A percentile compares a stretch with the other conserved stretches of the same genome.
These are phyloP conservation scores for Flaveria linearis DNA, from an alignment of 129 eudicot genomes.

Conservation along the genomic window DNA sequence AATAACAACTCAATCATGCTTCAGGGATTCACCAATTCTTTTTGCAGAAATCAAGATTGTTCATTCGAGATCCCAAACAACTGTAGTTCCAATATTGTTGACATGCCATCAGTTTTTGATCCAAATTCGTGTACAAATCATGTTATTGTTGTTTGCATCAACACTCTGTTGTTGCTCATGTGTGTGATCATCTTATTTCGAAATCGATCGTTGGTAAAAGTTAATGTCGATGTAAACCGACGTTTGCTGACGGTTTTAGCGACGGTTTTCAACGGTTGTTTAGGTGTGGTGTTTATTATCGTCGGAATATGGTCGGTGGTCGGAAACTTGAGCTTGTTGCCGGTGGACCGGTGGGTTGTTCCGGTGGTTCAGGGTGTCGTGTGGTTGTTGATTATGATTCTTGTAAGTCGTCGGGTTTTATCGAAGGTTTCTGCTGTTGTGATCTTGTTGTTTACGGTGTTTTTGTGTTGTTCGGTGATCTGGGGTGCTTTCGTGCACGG, in stretches of 20 bases:
- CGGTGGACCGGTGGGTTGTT: conserved; percentile 37
- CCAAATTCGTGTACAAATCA: conserved; percentile 34
- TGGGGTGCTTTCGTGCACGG: conserved; percentile 9
- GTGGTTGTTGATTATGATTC: conserved; percentile 32
- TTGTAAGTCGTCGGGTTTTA: conserved; percentile 4
- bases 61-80: neutral
- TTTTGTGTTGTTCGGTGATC: conserved; percentile 26
- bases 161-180: conserved; percentile 25
- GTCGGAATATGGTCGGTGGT: conserved; percentile 35
- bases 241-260: conserved; percentile 22
- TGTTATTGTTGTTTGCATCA: conserved; percentile 24
- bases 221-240: neutral
- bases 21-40: conserved; percentile 2
- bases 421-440: conserved; percentile 26
- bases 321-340: conserved; percentile 27
- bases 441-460: conserved; percentile 30
- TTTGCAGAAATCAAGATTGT: neutral
- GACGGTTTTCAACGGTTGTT: conserved; percentile 28
- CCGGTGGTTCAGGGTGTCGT: conserved; percentile 34
- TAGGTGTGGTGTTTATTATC: conserved; percentile 32
- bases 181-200: conserved; percentile 4
- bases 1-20: neutral
- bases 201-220: neutral
- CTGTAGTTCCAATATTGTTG: neutral
- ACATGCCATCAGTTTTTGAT: conserved; percentile 15